Conservation (phyloP, 2,329 filamentous ascomycete species). For the Zalaria obscura region DNA sequence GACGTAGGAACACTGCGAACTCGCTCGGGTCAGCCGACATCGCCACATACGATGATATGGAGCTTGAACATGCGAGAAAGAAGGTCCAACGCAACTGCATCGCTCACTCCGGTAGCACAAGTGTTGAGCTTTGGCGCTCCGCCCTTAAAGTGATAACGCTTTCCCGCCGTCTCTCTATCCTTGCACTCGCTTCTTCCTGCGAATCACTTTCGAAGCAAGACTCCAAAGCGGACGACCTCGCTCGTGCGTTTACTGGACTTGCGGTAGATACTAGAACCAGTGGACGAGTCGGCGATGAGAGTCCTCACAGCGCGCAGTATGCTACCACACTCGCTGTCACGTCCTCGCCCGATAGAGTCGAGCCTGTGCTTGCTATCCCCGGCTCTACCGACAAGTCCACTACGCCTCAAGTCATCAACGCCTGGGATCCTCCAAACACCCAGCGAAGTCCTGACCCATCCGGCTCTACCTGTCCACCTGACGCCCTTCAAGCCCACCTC, state of each 20-base stretch:
- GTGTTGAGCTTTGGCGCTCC: conserved; percentile 24
- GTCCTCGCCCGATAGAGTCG: conserved; percentile 4
- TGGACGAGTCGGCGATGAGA: not conserved
- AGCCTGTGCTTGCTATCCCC: conserved; percentile 13
- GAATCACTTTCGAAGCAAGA: not conserved
- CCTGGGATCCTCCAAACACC: not conserved
- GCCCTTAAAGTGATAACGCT: conserved; percentile 17
- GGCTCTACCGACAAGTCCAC: conserved; percentile 14
- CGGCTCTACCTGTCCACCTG: not conserved
- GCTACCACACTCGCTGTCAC: conserved; percentile 13
- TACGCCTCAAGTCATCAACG: conserved; percentile 9
- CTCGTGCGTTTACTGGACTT: not conserved
- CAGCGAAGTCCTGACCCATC: not conserved
- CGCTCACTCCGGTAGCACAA: conserved; percentile 14
- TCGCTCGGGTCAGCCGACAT: conserved; percentile 13
- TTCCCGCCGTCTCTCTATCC: conserved; percentile 14
- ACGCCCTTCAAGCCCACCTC: conserved; percentile 2
- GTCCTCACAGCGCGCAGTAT: conserved; percentile 6
- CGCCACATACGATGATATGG: conserved; percentile 12
- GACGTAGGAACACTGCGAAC: conserved; percentile 10
- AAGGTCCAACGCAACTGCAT: conserved; percentile 25
- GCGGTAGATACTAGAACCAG: not conserved
- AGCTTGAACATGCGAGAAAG: conserved; percentile 22
- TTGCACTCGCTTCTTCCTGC: conserved; percentile 3
- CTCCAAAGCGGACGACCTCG: not conserved